Conservation (phyloP, 2,329 filamentous ascomycete genomes). For the Botrytis fragariae region DNA sequence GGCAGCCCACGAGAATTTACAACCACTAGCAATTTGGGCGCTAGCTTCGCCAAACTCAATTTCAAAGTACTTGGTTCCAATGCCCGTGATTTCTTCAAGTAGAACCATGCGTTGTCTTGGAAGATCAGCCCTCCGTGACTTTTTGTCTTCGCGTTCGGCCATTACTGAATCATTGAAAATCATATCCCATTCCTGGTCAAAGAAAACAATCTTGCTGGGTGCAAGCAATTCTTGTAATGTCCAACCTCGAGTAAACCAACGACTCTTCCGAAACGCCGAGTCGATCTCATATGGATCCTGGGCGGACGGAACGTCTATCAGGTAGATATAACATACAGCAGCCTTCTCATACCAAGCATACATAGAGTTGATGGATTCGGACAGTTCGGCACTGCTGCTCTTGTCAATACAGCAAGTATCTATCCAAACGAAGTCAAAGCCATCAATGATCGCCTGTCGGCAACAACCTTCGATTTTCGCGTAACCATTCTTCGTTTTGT, state of each 20-base stretch:
- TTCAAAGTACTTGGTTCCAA: background rate
- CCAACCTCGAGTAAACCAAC: slow-evolving; percentile 20
- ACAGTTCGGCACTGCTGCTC: slow-evolving; percentile 21
- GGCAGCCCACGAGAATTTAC: background rate
- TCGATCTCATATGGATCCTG: background rate
- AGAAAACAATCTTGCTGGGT: slow-evolving; percentile 1
- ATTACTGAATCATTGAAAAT: background rate
- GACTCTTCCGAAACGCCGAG: slow-evolving; percentile 5
- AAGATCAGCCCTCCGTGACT: background rate
- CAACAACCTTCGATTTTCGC: slow-evolving; percentile 3
- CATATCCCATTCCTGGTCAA: background rate
- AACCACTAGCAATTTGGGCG: background rate
- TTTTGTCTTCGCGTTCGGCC: background rate
- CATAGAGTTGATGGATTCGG: slow-evolving; percentile 24
- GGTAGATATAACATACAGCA: slow-evolving; percentile 22
- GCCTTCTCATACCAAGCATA: slow-evolving; percentile 23
- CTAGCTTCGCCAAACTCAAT: background rate
- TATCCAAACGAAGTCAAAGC: slow-evolving; percentile 17
- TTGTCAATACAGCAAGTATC: slow-evolving; percentile 28
- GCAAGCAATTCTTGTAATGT: slow-evolving; percentile 17
- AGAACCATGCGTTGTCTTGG: background rate
- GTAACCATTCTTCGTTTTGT: background rate
- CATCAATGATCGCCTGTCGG: background rate
- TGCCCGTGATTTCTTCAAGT: background rate
- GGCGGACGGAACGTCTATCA: slow-evolving; percentile 13